Evolutionary conservation across 1,284 basidiomycete genomes (phyloP), one percentile per base, ranked within the genome.

Genomic region (Moesziomyces antarcticus): DNA sequence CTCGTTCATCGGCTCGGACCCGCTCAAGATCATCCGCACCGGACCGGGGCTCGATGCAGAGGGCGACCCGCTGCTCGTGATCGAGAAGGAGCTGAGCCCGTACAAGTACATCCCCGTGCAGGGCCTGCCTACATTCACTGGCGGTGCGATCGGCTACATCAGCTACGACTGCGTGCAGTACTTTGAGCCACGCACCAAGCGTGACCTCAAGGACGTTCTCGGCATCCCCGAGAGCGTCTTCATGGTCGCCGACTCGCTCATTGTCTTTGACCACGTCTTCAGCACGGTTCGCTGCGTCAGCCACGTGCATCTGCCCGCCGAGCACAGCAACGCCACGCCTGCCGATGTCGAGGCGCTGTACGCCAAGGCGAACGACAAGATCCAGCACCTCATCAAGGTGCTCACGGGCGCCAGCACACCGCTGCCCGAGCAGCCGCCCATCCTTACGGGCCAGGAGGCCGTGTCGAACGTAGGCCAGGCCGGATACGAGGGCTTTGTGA

Each of bases 131-230:
- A 96, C 94, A 0, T 98, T 99, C 84, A 97, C 96, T 27, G 97
- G 97, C 51, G 97, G 97, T 53, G 96, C 96, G 0, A 93, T 99
- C 79, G 97, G 97, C 46, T 99, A 97, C 86, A 93, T 99, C 75
- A 90, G 93, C 14, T 99, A 96, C 86, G 97, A 99, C 84, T 93
- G 93, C 83, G 90, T 99, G 58, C 92, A 92, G 73, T 91, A 99
- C 85, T 99, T 99, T 81, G 97, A 99, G 85, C 84, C 84, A 3
- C 58, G 69, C 22, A 84, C 84, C 13, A 80, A 78, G 61, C 93
- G 96, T 57, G 69, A 65, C 16, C 87, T 90, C 22, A 87, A 92
- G 51, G 88, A 88, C 62, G 93, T 97, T 73, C 86, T 90, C 14
- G 88, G 89, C 21, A 92, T 99, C 55, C 97, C 97, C 5, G 97